Evolutionary conservation across 2,329 filamentous ascomycete genomes (phyloP).

Genomic region (Aspergillus novofumigatus): DNA sequence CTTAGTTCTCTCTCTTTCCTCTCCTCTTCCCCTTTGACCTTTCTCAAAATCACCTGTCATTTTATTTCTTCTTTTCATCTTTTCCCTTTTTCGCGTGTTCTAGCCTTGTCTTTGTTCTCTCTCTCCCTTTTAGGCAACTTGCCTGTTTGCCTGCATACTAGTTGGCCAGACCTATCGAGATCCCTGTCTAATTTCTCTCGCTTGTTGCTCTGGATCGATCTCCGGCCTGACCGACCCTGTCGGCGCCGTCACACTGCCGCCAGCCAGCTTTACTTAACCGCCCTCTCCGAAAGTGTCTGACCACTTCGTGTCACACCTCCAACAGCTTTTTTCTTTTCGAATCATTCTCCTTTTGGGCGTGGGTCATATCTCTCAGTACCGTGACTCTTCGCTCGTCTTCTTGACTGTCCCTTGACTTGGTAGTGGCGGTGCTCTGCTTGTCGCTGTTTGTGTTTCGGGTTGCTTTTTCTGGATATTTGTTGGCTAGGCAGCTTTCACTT

Average conservation of each 20-base stretch:
- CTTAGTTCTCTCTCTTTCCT: constrained; percentile 6
- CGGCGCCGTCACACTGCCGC: constrained; percentile 22
- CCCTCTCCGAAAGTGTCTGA: constrained; percentile 14
- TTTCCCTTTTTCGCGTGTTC: background rate
- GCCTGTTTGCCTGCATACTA: constrained; percentile 18
- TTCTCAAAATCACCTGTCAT: constrained; percentile 7
- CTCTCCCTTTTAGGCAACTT: constrained; percentile 19
- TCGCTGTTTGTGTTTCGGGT: background rate
- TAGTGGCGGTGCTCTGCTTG: background rate
- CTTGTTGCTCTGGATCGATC: constrained; percentile 20
- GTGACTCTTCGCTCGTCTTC: constrained; percentile 1
- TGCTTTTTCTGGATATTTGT: background rate
- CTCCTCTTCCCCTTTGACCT: constrained; percentile 12
- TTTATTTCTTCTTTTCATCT: constrained; percentile 3
- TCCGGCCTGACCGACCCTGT: constrained; percentile 18
- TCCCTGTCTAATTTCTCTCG: constrained; percentile 21
- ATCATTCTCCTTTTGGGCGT: constrained; percentile 5
- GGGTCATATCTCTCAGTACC: constrained; percentile 7
- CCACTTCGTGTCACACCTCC: constrained; percentile 14
- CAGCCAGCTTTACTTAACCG: constrained; percentile 23
- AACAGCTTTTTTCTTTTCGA: constrained; percentile 11
- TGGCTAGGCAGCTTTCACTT: constrained; percentile 6
- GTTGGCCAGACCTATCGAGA: constrained; percentile 10
- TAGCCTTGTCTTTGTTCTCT: constrained; percentile 27
- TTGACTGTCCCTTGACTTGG: background rate